Percentiles rank a stretch among this genome's conserved stretches.
phyloP scores from a whole-genome alignment of 2,329 filamentous ascomycete species.

The Knoxdaviesia proteae region DNA sequence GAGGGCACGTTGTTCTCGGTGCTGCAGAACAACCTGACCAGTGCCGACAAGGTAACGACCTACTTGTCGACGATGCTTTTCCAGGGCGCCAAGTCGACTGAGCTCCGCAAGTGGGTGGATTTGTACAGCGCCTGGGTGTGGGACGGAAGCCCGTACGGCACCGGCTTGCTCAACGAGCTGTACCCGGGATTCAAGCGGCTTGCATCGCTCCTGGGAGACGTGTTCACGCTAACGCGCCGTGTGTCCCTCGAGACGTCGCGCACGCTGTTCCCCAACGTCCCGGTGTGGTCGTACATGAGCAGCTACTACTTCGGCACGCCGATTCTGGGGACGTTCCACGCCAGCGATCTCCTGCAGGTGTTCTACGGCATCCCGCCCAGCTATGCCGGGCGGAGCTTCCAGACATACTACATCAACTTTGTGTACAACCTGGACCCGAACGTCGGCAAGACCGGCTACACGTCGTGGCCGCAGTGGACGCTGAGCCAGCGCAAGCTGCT shows the following conservation, averaged over 20 bases:
- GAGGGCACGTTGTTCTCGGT: constrained; percentile 44
- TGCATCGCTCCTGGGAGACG: constrained; percentile 42
- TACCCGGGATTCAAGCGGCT: constrained; percentile 46
- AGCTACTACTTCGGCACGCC: constrained; percentile 38
- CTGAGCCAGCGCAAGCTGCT: constrained; percentile 12
- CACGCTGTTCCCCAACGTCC: constrained; percentile 20
- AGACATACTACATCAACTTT: constrained; percentile 38
- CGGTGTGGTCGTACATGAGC: constrained; percentile 38
- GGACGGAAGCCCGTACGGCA: constrained; percentile 39
- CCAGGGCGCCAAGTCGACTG: constrained; percentile 12
- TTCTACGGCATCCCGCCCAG: constrained; percentile 29
- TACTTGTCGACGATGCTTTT: constrained; percentile 35
- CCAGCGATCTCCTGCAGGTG: constrained; percentile 31
- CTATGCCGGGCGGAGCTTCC: constrained; percentile 23
- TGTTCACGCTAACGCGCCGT: constrained; percentile 21
- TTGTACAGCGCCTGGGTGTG: constrained; percentile 31
- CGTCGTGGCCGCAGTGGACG: constrained; percentile 19
- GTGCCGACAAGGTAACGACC: constrained; percentile 24
- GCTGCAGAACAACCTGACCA: constrained; percentile 35
- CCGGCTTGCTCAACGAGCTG: constrained; percentile 32
- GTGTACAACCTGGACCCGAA: constrained; percentile 37
- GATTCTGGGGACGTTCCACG: constrained; percentile 43
- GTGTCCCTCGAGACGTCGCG: constrained; percentile 23
- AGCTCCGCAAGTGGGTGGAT: constrained; percentile 26
- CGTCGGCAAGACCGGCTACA: constrained; percentile 12